phyloP scores from a whole-genome alignment of 2,329 filamentous ascomycete species.

The Mycocentrospora acerina region DNA sequence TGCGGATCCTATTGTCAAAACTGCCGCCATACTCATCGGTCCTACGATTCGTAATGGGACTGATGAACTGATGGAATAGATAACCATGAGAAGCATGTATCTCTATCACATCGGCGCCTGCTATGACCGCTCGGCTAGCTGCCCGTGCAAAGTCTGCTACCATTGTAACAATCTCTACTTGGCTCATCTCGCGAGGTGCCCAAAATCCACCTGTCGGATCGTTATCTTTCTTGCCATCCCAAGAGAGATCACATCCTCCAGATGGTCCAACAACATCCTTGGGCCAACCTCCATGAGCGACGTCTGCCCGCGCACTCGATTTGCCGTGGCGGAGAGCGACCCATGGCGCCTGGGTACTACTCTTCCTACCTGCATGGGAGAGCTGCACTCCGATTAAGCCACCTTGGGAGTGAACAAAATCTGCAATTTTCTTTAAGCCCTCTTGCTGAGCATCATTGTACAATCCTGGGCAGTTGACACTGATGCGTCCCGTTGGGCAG shows the following conservation, averaged over 20 bases:
- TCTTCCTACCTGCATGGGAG: conserved; percentile 40
- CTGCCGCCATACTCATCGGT: conserved; percentile 47
- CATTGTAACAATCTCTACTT: conserved; percentile 42
- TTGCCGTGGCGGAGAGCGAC: conserved; percentile 24
- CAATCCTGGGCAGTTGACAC: conserved; percentile 40
- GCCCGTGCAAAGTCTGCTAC: conserved; percentile 45
- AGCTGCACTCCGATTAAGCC: conserved; percentile 35
- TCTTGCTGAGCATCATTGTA: conserved; percentile 41
- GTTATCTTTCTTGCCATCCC: conserved; percentile 39
- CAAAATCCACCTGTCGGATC: conserved; percentile 39
- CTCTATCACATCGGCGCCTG: conserved; percentile 46
- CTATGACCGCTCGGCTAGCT: conserved; percentile 38
- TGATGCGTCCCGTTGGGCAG: conserved; percentile 38
- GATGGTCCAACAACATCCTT: conserved; percentile 39
- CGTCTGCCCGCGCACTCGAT: conserved; percentile 27
- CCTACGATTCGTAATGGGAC: conserved; percentile 44
- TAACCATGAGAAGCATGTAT: conserved; percentile 47
- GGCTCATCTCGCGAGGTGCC: conserved; percentile 40
- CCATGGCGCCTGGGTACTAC: conserved; percentile 37
- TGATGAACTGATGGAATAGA: conserved; percentile 45
- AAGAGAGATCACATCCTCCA: conserved; percentile 41
- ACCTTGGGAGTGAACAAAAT: conserved; percentile 40
- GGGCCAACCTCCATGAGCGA: conserved; percentile 39
- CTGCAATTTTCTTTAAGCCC: conserved; percentile 29
- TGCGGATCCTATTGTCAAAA: conserved; percentile 42